Evolutionary conservation across 2,329 filamentous ascomycete genomes (phyloP), one percentile per base, ranked within the genome.

Genomic region (Colletotrichum eleusines): DNA sequence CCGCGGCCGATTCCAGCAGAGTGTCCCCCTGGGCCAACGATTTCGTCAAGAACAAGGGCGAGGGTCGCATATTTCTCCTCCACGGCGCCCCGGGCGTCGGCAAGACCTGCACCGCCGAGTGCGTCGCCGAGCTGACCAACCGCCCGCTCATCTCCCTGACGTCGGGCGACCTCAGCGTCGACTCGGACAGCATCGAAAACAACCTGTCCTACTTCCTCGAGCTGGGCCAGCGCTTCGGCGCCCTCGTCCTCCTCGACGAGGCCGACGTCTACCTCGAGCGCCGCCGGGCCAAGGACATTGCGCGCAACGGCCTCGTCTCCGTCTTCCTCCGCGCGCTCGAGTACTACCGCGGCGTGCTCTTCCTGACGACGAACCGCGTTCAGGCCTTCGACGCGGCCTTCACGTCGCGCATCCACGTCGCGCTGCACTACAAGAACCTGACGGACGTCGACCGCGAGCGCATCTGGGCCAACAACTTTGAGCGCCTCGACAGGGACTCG

Each of bases 261-360:
- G 87, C 87, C 3, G 88, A 90, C 66, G 86, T 89, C 23, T 90
- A 88, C 77, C 84, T 90, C 11, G 86, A 89, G 76, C 78, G 83
- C 63, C 86, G 88, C 2, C 78, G 78, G 2, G 75, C 80, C 28
- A 77, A 75, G 35, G 83, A 86, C 74, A 81, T 86, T 58, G 77
- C 76, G 28, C 83, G 84, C 69, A 86, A 87, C 75, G 83, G 82
- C 0, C 78, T 87, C 14, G 84, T 86, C 33, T 84, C 82, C 20
- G 78, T 85, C 66, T 86, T 86, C 77, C 77, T 87, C 31, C 82
- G 84, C n/a, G 83, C 83, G 0, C 80, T 87, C 64, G 85, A 87
- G 77, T 86, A 86, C 76, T 86, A 86, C 77, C 80, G 80, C 4
- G 85, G 85, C 59, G 81, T 86, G 40, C 79, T 87, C 46, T 85